Conservation (phyloP, 2,329 filamentous ascomycete genomes). For the Aspergillus luchuensis region DNA sequence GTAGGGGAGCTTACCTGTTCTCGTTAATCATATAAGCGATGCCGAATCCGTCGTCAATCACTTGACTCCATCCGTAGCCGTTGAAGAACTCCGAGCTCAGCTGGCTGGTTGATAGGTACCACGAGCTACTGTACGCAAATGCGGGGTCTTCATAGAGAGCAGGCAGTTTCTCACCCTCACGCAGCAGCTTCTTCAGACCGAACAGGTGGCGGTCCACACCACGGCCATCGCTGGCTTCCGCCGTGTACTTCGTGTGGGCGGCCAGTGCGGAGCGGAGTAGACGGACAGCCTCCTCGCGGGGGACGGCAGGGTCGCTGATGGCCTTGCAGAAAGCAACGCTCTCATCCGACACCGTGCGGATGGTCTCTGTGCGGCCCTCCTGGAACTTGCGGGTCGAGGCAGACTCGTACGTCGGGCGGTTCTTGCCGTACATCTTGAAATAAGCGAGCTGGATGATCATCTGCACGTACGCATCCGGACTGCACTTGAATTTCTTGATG, state of each 20-base stretch:
- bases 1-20: conserved; percentile 66
- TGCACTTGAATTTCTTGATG: conserved; percentile 99
- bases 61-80: conserved; percentile 98
- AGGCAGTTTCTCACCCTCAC: conserved; percentile 77
- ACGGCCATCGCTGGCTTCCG: conserved; percentile 83
- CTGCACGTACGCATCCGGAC: conserved; percentile 95
- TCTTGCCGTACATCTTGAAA: conserved; percentile 98
- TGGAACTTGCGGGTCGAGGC: conserved; percentile 94
- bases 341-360: conserved; percentile 87
- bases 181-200: conserved; percentile 86
- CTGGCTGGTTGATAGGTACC: conserved; percentile 88
- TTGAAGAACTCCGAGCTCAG: conserved; percentile 97
- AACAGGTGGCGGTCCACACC: conserved; percentile 97
- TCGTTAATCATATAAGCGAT: conserved; percentile 99
- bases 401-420: conserved; percentile 95
- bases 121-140: conserved; percentile 78
- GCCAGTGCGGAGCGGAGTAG: conserved; percentile 81
- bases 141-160: conserved; percentile 85
- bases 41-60: conserved; percentile 92
- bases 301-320: conserved; percentile 69
- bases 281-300: conserved; percentile 67
- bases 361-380: conserved; percentile 93
- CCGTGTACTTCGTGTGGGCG: conserved; percentile 87
- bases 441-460: conserved; percentile 99
- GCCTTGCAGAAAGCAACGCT: conserved; percentile 86